Evolutionary conservation across 179 eudicot genomes (phyloP), one percentile per base, ranked within the genome.

Genomic region (Nepenthes alata): DNA sequence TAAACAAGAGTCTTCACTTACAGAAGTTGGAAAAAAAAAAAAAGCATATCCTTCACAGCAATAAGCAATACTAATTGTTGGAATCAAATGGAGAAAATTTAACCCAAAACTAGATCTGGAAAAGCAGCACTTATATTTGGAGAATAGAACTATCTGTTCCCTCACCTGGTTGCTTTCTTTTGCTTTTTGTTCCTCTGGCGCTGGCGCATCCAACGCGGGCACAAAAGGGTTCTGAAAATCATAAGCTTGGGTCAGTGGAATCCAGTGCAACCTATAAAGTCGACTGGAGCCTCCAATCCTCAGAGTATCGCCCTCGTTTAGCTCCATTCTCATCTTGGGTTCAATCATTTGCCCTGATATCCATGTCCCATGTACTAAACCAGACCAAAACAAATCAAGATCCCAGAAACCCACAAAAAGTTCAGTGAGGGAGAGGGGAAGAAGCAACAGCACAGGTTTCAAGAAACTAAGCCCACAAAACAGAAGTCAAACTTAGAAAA

Each of bases 291-390:
- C 84, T 45, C 97, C 98, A 12, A 93, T 72, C 72, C 67, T 77
- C 72, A 93, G 62, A 34, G 69, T 64, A 72, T 93, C 97, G 13
- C 83, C 86, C 69, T 81, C 94, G 25, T 77, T 76, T 37, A 93
- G 64, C 64, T 67, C 75, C 35, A 80, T 77, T 57, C 60, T 77
- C 39, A 76, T 71, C 60, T 78, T 78, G 45, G 97, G 84, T 64
- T 80, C 82, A 59, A 89, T 75, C 82, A 76, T 93, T 65, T 63
- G 75, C 35, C 84, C 97, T 8, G 81, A 84, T 47, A 93, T 71
- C 93, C 95, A 80, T 53, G 98, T 86, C 64, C 98, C 97, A 72
- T 93, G 98, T 34, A 93, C 98, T 93, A 73, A 63, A 63, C 53
- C 76, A 69, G 62, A 71, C 53, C 60, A 64, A 58, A 53, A 65